Evolutionary conservation across 129 eudicot genomes (phyloP).

Genomic region (Chrysanthemum makinoi): DNA sequence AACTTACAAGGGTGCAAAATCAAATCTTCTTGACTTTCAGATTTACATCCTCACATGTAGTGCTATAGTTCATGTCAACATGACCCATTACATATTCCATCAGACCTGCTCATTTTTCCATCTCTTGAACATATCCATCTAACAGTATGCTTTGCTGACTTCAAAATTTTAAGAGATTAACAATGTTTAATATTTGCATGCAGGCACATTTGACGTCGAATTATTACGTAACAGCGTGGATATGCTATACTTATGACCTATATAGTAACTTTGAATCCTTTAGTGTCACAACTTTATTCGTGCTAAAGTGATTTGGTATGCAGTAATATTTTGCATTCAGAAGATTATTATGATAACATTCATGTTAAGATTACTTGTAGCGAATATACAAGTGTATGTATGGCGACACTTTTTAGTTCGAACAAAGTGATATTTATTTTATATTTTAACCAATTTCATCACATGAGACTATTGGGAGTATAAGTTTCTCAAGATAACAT

Average conservation of each 20-base stretch:
- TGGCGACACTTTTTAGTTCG: too few relatives aligned
- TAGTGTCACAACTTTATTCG: constrained; percentile 26
- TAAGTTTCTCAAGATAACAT: too few relatives aligned
- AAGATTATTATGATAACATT: not conserved
- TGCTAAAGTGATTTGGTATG: constrained; percentile 35
- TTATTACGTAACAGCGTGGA: constrained; percentile 17
- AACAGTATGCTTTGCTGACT: not conserved
- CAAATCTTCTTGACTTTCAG: constrained; percentile 1
- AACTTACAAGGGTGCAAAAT: constrained; percentile 2
- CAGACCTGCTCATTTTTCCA: too few relatives aligned
- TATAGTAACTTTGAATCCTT: constrained; percentile 36
- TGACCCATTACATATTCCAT: too few relatives aligned
- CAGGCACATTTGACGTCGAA: constrained; percentile 26
- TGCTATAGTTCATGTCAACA: not conserved
- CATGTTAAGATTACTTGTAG: not conserved
- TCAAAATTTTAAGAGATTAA: constrained; percentile 6
- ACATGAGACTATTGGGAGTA: too few relatives aligned
- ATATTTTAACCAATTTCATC: too few relatives aligned
- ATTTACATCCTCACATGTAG: constrained; percentile 9
- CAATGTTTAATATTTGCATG: constrained; percentile 8
- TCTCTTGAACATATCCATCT: not conserved
- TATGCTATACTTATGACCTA: constrained; percentile 22
- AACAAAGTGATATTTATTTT: too few relatives aligned
- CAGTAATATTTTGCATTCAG: not conserved
- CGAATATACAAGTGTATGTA: not conserved